Evolutionary conservation across 23 red algal species (phyloP), one percentile per base, ranked within the genome.

Genomic region (Gracilaria domingensis): DNA sequence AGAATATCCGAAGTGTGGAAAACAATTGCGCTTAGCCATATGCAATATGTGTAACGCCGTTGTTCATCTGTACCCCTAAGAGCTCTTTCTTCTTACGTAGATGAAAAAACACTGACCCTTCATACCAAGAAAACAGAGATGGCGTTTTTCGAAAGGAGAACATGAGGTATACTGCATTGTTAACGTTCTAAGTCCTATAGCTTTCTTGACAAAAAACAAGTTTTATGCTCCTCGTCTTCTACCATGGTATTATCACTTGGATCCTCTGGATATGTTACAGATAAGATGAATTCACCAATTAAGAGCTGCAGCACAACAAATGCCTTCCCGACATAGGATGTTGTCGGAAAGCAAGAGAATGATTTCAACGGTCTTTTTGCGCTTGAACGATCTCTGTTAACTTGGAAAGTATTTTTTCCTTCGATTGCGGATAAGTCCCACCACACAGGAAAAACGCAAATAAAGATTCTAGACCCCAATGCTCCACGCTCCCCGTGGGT

Each of bases 121-220:
- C 55, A 77, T 4, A 71, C 87, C 87, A 90, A n/a, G 87, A 47
- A 90, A 58, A 72, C 54, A 67, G 21, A 90, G 36, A 40, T 81
- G 45, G 17, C 55, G 51, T 21, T 26, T 79, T 33, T 90, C 59
- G 29, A 50, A 66, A n/a, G 66, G 51, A 32, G 49, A 25, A 34
- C 8, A 9, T 74, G 35, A 67, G 12, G n/a, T 23, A 12, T 76
- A 57, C 13, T 39, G 30, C 45, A 37, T 56, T 30, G 81, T 69
- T 16, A 90, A 23, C 33, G 30, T 30, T 57, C 64, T 5, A 39
- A 6, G 16, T 38, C 66, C 12, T 28, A 13, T 23, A 23, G 40
- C 28, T 17, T 50, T 57, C n/a, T 77, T 36, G 57, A 45, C 8
- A 11, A 26, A 16, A 73, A 70, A 36, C 39, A 65, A 17, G 13